Evolutionary conservation across 148 eudicot species (phyloP), one percentile per base, ranked within the genome.

Genomic region (Bassia scoparia): DNA sequence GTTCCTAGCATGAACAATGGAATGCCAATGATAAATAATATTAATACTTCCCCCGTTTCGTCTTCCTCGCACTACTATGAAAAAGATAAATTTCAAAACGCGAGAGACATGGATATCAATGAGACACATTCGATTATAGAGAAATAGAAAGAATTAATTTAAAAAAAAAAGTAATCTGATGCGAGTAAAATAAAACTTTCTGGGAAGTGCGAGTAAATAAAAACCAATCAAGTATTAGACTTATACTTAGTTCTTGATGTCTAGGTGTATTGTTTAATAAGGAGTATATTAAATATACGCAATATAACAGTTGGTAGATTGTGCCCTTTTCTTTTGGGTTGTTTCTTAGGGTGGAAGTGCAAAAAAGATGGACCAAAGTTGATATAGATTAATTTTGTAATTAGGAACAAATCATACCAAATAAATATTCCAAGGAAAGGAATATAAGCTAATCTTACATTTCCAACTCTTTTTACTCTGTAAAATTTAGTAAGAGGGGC

Each of bases 331-430:
- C 46, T 41, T 41, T 41, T 41, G 10, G 46, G 9, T 41, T 3
- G 46, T 49, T 49, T 49, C 1, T 33, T 34, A 20, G 9, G 7
- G 14, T 20, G 26, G 43, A 2, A 12, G 67, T 21, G 18, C 67
- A 21, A 63, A 37, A 63, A 37, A 24, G 23, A 35, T 35, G 46
- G 46, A n/a, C 16, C 24, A 63, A 63, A 63, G 29, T 11, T 37
- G 16, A 20, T 6, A 74, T 6, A 74, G 52, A 34, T 66, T 66
- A 52, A 52, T 53, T 66, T 11, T 31, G 54, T 41, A 53, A 35
- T 34, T 37, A 53, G 66, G 71, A 65, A 66, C 70, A 62, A 54
- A 74, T 74, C 61, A 43, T 54, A 77, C 58, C 67, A 71, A 64
- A 65, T 58, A 44, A 34, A 55, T 71, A 72, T 78, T 72, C 76